Evolutionary conservation across 164 flowering plant species (phyloP).

Genomic region (Akebia trifoliata): DNA sequence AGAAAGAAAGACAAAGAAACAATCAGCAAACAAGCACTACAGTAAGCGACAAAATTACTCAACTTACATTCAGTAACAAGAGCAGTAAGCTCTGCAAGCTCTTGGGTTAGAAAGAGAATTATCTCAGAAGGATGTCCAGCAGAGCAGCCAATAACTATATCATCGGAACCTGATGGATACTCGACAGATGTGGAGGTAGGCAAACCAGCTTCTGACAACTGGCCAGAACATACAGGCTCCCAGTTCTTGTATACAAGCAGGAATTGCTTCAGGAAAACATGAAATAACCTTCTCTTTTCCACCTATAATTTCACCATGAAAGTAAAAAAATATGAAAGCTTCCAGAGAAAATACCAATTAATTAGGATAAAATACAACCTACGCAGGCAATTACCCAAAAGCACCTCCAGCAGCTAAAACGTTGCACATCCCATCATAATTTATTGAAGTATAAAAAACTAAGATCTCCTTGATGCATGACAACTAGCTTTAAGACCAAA

Average conservation of each 20-base stretch:
- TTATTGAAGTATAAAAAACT: too few species aligned
- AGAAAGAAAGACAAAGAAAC: slow-evolving; percentile 4
- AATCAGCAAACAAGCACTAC: background rate
- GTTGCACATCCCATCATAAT: too few species aligned
- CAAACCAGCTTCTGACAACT: slow-evolving; percentile 36
- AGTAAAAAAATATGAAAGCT: background rate
- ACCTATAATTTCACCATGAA: slow-evolving; percentile 35
- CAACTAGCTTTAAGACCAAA: too few species aligned
- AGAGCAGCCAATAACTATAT: slow-evolving; percentile 65
- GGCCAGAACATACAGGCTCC: slow-evolving; percentile 53
- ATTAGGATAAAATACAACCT: too few species aligned
- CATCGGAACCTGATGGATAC: slow-evolving; percentile 29
- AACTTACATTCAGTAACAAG: slow-evolving; percentile 67
- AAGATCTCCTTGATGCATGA: too few species aligned
- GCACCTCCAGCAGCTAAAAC: too few species aligned
- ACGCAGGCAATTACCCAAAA: too few species aligned
- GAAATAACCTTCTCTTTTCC: slow-evolving; percentile 58
- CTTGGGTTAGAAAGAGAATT: slow-evolving; percentile 49
- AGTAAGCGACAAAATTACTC: slow-evolving; percentile 3
- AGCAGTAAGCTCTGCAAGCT: slow-evolving; percentile 47
- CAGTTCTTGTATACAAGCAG: slow-evolving; percentile 60
- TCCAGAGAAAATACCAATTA: background rate
- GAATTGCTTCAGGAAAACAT: slow-evolving; percentile 79
- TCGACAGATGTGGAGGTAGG: slow-evolving; percentile 27
- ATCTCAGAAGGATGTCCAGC: slow-evolving; percentile 89